These are phyloP conservation scores for Entomortierella parvispora DNA, from an alignment of 192 early-diverging fungal genomes.

Conservation along the genomic window DNA sequence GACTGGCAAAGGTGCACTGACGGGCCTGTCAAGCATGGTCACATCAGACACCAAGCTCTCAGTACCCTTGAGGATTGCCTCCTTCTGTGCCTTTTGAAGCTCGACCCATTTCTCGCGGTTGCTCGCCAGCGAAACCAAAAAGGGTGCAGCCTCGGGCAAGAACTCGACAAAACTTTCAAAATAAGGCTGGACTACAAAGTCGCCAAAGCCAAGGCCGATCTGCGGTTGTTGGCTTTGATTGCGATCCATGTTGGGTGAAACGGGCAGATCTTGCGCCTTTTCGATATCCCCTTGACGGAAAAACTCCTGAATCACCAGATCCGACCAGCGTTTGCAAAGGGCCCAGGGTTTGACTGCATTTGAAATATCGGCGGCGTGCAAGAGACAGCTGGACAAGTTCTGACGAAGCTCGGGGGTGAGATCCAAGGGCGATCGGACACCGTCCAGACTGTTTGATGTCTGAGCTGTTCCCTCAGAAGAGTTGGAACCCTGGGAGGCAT, in stretches of 20 bases:
- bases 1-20: conserved; percentile 12
- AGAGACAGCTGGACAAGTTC: conserved; percentile 69
- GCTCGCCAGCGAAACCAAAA: conserved; percentile 62
- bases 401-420: conserved; percentile 64
- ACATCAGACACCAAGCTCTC: background rate
- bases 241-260: conserved; percentile 93
- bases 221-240: conserved; percentile 73
- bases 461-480: conserved; percentile 24
- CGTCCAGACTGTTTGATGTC: conserved; percentile 25
- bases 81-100: conserved; percentile 35
- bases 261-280: conserved; percentile 73
- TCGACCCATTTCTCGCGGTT: conserved; percentile 70
- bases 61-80: background rate
- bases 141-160: conserved; percentile 71
- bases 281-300: conserved; percentile 90
- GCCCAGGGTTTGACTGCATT: conserved; percentile 87
- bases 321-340: conserved; percentile 91
- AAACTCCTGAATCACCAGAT: conserved; percentile 88
- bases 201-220: conserved; percentile 84
- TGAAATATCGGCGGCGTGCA: conserved; percentile 92
- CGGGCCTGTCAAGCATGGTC: background rate
- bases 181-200: conserved; percentile 88
- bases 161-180: conserved; percentile 84
- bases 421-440: conserved; percentile 13
- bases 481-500: conserved; percentile 2